Conservation (phyloP, 257 asterid genomes). For the Solanum lycopersicoides region DNA sequence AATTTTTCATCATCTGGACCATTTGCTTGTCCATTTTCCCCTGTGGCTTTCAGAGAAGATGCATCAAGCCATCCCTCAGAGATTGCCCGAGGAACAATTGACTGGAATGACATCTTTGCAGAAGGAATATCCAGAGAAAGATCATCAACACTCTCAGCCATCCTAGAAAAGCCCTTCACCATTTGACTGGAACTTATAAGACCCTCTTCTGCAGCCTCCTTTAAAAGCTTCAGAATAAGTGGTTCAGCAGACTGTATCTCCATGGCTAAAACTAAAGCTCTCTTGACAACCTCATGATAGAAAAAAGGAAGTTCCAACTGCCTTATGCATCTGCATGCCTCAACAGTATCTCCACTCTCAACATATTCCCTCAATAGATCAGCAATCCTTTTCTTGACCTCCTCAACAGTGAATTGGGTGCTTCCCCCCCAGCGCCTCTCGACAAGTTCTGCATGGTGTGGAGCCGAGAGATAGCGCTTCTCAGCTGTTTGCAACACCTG, state of each 20-base stretch:
- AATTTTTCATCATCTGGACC: constrained; percentile 44
- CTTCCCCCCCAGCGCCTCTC: constrained; percentile 98
- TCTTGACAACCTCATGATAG: constrained; percentile 97
- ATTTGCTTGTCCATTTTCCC: constrained; percentile 26
- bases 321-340: constrained; percentile 91
- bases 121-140: constrained; percentile 95
- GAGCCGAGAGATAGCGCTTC: constrained; percentile 94
- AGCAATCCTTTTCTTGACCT: constrained; percentile 77
- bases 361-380: constrained; percentile 79
- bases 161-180: constrained; percentile 73
- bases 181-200: constrained; percentile 91
- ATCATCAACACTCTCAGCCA: constrained; percentile 91
- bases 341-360: constrained; percentile 81
- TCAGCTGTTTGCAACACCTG: constrained; percentile 71
- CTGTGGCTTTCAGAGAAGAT: constrained; percentile 38
- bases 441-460: constrained; percentile 97
- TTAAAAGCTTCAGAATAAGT: constrained; percentile 51
- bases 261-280: constrained; percentile 78
- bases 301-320: constrained; percentile 85
- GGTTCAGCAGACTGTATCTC: constrained; percentile 62
- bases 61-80: constrained; percentile 95
- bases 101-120: constrained; percentile 48
- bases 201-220: constrained; percentile 93
- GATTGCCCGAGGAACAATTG: constrained; percentile 63
- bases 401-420: constrained; percentile 85